These are phyloP conservation scores for Colletotrichum cuscutae DNA, from an alignment of 2,329 filamentous ascomycete species.

Conservation along the genomic window DNA sequence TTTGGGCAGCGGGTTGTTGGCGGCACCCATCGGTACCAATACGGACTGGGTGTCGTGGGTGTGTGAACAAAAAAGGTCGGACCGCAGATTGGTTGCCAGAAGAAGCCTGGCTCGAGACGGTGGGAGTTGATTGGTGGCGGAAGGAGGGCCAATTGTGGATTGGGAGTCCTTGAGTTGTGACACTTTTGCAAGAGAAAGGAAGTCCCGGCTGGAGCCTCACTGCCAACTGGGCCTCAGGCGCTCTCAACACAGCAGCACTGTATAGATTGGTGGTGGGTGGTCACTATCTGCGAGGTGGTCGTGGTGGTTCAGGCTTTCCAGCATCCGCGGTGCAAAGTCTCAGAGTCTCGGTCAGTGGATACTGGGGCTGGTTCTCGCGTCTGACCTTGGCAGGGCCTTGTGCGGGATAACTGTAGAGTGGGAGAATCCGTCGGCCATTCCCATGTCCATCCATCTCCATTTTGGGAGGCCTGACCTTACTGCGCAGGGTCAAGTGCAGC, in stretches of 20 bases:
- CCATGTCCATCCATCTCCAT: constrained; percentile 14
- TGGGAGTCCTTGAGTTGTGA: constrained; percentile 23
- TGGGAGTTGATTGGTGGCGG: constrained; percentile 25
- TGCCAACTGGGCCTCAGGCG: constrained; percentile 4
- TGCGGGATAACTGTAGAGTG: constrained; percentile 13
- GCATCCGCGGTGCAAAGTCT: background rate
- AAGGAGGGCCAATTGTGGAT: constrained; percentile 16
- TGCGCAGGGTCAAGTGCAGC: constrained; percentile 12
- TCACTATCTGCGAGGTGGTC: too few species aligned
- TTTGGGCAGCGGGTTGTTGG: constrained; percentile 16
- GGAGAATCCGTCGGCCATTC: constrained; percentile 25
- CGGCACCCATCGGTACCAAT: background rate
- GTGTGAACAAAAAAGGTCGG: constrained; percentile 18
- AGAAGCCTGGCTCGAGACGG: constrained; percentile 26
- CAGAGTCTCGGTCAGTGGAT: constrained; percentile 9
- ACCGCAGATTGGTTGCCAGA: constrained; percentile 34
- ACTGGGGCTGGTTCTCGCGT: constrained; percentile 9
- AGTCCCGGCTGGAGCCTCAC: constrained; percentile 1
- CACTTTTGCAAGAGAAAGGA: constrained; percentile 21
- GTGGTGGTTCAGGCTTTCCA: background rate
- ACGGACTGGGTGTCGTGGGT: constrained; percentile 10
- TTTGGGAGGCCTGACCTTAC: constrained; percentile 16
- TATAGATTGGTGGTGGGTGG: too few species aligned
- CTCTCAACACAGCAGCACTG: background rate
- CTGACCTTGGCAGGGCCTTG: constrained; percentile 25